A percentile compares a stretch with the other conserved stretches of the same genome.
Evolutionary conservation across 164 flowering plant genomes (phyloP).

Genomic region (Euptelea pleiosperma): DNA sequence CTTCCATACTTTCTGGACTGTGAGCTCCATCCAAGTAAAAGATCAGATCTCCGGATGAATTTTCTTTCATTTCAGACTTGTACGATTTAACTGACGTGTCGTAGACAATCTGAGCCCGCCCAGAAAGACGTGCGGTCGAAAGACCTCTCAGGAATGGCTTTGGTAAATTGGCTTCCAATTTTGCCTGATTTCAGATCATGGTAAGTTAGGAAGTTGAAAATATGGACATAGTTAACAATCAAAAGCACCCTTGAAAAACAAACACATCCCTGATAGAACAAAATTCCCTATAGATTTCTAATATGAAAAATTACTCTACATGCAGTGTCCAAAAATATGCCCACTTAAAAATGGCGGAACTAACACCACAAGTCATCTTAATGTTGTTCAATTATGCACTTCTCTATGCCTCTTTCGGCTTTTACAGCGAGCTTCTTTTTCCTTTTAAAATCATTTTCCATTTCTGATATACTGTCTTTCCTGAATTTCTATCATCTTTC

Average conservation of each 20-base stretch:
- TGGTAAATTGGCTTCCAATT: slow-evolving; percentile 40
- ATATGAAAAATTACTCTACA: too few species aligned
- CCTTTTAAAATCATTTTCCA: background rate
- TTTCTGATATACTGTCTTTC: too few species aligned
- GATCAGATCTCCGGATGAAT: slow-evolving; percentile 50
- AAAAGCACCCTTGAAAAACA: background rate
- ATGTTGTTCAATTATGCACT: background rate
- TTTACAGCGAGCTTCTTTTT: background rate
- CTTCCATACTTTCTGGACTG: slow-evolving; percentile 92
- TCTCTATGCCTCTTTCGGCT: background rate
- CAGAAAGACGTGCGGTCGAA: slow-evolving; percentile 59
- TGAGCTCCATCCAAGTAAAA: slow-evolving; percentile 95
- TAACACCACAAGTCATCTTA: background rate
- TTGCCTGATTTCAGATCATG: slow-evolving; percentile 26
- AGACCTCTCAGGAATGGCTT: slow-evolving; percentile 70
- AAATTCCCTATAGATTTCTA: background rate
- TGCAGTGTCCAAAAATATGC: too few species aligned
- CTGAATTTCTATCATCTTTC: too few species aligned
- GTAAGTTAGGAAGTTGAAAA: slow-evolving; percentile 2
- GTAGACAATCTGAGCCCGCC: slow-evolving; percentile 65
- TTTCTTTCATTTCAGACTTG: slow-evolving; percentile 18
- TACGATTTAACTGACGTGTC: slow-evolving; percentile 27
- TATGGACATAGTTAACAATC: background rate
- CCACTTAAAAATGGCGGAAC: background rate
- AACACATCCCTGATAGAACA: background rate